Conservation (phyloP, 2,329 filamentous ascomycete species). For the Akanthomyces muscarius region DNA sequence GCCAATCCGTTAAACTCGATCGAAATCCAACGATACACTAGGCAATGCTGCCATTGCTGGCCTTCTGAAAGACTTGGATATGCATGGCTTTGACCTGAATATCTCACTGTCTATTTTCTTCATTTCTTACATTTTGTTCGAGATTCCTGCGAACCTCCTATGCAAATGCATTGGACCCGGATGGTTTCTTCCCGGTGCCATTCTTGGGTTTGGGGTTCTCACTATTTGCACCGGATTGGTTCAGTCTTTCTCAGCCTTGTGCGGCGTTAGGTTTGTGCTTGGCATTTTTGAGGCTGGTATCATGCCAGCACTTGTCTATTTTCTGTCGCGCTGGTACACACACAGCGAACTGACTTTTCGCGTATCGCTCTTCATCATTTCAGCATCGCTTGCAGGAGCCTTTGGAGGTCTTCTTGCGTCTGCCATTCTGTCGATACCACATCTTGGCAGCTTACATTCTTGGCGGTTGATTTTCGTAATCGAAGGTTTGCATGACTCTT, state of each 20-base stretch:
- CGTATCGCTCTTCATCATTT: slow-evolving; percentile 60
- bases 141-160: slow-evolving; percentile 58
- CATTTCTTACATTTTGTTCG: slow-evolving; percentile 61
- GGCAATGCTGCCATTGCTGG: slow-evolving; percentile 59
- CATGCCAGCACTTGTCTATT: slow-evolving; percentile 63
- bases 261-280: slow-evolving; percentile 56
- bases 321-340: slow-evolving; percentile 60
- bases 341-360: slow-evolving; percentile 60
- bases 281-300: slow-evolving; percentile 62
- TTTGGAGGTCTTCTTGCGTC: slow-evolving; percentile 63
- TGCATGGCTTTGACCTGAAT: slow-evolving; percentile 60
- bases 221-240: slow-evolving; percentile 62
- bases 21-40: slow-evolving; percentile 22
- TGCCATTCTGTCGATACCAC: slow-evolving; percentile 56
- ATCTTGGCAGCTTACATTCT: slow-evolving; percentile 49
- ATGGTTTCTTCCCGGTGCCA: slow-evolving; percentile 58
- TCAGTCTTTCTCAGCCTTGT: slow-evolving; percentile 40
- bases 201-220: slow-evolving; percentile 54
- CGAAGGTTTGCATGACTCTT: slow-evolving; percentile 41
- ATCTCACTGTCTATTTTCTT: slow-evolving; percentile 58
- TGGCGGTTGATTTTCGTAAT: slow-evolving; percentile 72
- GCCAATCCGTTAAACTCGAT: neutral
- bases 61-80: slow-evolving; percentile 50
- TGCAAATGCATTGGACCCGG: slow-evolving; percentile 64
- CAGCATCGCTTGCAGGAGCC: slow-evolving; percentile 61